These are phyloP conservation scores for Artemisia tridentata DNA, from an alignment of 129 eudicot genomes.

Conservation along the genomic window DNA sequence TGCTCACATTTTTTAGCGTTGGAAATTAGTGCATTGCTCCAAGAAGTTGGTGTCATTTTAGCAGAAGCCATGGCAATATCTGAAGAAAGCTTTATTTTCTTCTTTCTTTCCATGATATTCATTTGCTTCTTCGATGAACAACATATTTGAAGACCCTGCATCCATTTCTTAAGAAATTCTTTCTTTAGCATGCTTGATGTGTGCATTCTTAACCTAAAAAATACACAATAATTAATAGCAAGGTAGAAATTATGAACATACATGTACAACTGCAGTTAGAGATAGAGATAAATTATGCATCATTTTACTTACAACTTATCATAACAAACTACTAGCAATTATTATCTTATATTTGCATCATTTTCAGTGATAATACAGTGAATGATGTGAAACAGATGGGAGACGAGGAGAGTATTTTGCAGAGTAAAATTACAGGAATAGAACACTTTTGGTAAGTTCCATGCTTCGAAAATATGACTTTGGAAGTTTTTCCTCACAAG, in stretches of 20 bases:
- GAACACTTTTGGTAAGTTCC: no score
- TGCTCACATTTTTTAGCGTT: conserved; percentile 31
- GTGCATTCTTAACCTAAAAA: conserved; percentile 36
- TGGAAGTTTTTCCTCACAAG: neutral
- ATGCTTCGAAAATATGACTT: no score
- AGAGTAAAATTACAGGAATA: no score
- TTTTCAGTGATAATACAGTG: no score
- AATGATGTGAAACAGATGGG: no score
- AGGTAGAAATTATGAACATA: neutral
- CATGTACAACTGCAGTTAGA: neutral
- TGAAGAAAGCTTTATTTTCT: conserved; percentile 60
- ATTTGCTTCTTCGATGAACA: conserved; percentile 46
- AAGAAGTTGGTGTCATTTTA: conserved; percentile 33
- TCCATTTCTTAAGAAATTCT: conserved; percentile 68
- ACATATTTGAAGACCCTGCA: conserved; percentile 57
- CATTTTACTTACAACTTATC: no score
- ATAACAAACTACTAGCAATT: neutral
- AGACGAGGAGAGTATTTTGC: no score
- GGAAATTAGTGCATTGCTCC: conserved; percentile 66
- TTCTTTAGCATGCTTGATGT: conserved; percentile 35
- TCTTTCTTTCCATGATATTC: conserved; percentile 50
- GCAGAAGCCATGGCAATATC: conserved; percentile 81
- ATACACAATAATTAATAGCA: neutral
- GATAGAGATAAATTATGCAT: neutral
- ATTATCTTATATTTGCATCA: no score